phyloP scores from a whole-genome alignment of 345 rosid species.

The Eucalyptus sp. region DNA sequence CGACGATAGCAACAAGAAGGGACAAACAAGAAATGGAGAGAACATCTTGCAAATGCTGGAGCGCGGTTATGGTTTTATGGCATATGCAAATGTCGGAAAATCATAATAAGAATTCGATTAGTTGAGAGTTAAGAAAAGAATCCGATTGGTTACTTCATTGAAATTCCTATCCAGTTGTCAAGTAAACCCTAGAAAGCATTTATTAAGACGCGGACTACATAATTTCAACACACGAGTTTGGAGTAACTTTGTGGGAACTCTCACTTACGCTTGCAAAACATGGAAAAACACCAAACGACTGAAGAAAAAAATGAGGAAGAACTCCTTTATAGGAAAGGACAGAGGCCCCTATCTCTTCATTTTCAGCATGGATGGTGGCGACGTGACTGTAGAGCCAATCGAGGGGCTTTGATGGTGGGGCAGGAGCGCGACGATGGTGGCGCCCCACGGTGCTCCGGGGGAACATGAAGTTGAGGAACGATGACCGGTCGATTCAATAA shows the following conservation, averaged over 20 bases:
- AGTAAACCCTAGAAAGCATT: background rate
- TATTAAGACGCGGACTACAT: background rate
- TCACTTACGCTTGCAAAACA: background rate
- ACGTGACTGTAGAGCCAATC: background rate
- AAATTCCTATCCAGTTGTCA: background rate
- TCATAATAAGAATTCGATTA: background rate
- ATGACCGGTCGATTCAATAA: background rate
- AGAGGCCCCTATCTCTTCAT: background rate
- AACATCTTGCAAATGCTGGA: background rate
- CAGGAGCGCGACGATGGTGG: background rate
- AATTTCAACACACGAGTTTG: background rate
- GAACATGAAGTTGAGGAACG: background rate
- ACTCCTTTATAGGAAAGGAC: background rate
- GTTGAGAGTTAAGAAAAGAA: background rate
- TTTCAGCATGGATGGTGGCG: background rate
- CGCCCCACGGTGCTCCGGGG: background rate
- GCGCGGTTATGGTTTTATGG: background rate
- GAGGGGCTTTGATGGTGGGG: background rate
- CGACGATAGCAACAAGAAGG: background rate
- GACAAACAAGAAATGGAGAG: background rate
- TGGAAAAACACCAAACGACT: background rate
- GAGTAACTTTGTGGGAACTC: background rate
- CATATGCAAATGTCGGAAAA: background rate
- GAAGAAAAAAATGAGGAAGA: background rate
- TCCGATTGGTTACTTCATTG: background rate